Evolutionary conservation across 345 rosid species (phyloP), one percentile per base, ranked within the genome.

Genomic region (Ceriops tagal): DNA sequence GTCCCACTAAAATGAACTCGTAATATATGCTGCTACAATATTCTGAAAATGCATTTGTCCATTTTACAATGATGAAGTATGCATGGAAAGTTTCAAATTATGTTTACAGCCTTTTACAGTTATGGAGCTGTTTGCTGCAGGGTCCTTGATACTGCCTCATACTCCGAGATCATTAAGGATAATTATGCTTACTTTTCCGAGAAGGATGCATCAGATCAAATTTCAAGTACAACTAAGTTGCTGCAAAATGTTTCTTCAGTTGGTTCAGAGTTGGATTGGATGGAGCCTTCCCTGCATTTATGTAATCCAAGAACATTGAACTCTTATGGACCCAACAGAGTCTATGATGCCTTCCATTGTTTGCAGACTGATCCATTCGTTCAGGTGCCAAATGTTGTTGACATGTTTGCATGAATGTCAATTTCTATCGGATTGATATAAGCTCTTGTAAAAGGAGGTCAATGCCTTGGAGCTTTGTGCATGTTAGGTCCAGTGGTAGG

Each of bases 341-440:
- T 87, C 73, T 84, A 71, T 49, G 97, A 93, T 73, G 92, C 97
- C 74, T 87, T 88, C 77, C 89, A 81, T 71, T 64, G 89, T 57
- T 78, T 93, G 83, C 92, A 84, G 82, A 89, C 78, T 6, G 98
- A 93, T 57, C 92, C 92, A 21, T 62, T 86, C n/a, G 81, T 91
- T 80, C 90, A 91, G 97, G 98, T 89, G 52, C 77, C 58, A 52
- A 63, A 32, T 69, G 24, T 27, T 69, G 31, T 30, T 62, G 61
- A 31, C 11, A 31, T 21, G 30, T 2, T 9, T 55, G 11, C 53
- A 32, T 8, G 20, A 58, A 32, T 5, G 28, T 55, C 21, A 2
- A 8, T n/a, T 21, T 55, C 30, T 39, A 9, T 11, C 0, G 43
- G 43, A 37, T 9, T 8, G 11, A 37, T 1, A 37, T 1, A 37